Conservation (phyloP, 2,329 filamentous ascomycete genomes). For the Colletotrichum sublineola region DNA sequence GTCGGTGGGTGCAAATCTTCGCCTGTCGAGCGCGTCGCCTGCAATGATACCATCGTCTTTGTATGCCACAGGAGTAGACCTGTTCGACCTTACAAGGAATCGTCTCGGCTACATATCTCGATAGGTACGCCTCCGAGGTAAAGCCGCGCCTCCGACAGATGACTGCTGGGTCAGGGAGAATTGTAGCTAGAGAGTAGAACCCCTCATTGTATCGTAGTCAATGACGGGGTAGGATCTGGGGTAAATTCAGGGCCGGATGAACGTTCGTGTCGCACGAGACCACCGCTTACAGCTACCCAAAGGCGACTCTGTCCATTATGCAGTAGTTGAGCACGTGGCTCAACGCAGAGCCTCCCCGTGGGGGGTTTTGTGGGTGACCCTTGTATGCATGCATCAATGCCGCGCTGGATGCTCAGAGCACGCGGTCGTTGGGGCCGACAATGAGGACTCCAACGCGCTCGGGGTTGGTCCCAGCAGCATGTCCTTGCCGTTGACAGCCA, state of each 20-base stretch:
- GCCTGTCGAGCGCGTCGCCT: background rate
- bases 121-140: background rate
- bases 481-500: background rate
- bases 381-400: background rate
- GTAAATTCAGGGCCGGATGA: background rate
- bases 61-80: background rate
- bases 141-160: background rate
- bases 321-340: background rate
- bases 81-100: background rate
- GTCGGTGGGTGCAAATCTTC: background rate
- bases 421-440: background rate
- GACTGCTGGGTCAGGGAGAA: background rate
- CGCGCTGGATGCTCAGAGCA: background rate
- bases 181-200: background rate
- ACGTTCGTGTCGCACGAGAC: background rate
- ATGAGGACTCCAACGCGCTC: background rate
- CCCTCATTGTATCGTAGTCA: background rate
- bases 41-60: background rate
- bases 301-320: background rate
- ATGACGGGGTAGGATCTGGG: background rate
- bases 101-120: background rate
- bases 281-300: background rate
- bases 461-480: background rate
- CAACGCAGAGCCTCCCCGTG: background rate
- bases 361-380: background rate